Conservation (phyloP, 768 basidiomycete genomes). For the Russula griseocarnosa region DNA sequence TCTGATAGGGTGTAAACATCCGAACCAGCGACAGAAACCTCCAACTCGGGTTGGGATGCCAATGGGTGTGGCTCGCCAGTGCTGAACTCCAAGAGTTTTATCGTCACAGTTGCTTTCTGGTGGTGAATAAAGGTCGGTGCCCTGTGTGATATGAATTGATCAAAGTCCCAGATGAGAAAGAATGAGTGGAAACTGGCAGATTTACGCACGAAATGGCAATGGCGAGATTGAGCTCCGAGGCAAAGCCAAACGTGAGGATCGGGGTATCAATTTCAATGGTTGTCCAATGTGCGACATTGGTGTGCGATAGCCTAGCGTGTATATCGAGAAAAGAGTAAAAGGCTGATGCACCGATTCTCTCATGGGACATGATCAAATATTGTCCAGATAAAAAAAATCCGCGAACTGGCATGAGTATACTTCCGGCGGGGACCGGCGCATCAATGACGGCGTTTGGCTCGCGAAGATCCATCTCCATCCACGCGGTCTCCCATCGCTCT, state of each 20-base stretch:
- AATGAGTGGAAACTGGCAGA: neutral
- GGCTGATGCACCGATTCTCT: neutral
- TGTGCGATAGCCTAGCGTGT: neutral
- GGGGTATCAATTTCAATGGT: conserved; percentile 6
- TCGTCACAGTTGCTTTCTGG: neutral
- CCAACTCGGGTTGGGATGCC: conserved; percentile 2
- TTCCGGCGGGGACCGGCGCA: neutral
- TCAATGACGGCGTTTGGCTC: neutral
- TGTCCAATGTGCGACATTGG: conserved; percentile 4
- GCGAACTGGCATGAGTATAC: neutral
- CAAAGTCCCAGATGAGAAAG: neutral
- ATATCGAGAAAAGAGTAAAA: conserved; percentile 18
- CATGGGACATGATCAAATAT: conserved; percentile 5
- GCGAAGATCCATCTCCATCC: conserved; percentile 6
- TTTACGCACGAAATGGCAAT: conserved; percentile 13
- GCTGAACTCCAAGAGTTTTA: conserved; percentile 4
- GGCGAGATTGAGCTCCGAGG: conserved; percentile 20
- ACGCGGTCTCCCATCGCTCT: conserved; percentile 4
- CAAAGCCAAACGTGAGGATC: conserved; percentile 16
- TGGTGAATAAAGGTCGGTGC: neutral
- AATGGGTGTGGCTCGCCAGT: conserved; percentile 15
- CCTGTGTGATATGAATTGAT: neutral
- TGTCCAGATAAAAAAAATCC: conserved; percentile 11
- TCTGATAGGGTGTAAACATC: neutral
- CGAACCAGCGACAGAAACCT: conserved; percentile 1